Evolutionary conservation across 331 rosid species (phyloP).

Genomic region (Pyrus hybrid): DNA sequence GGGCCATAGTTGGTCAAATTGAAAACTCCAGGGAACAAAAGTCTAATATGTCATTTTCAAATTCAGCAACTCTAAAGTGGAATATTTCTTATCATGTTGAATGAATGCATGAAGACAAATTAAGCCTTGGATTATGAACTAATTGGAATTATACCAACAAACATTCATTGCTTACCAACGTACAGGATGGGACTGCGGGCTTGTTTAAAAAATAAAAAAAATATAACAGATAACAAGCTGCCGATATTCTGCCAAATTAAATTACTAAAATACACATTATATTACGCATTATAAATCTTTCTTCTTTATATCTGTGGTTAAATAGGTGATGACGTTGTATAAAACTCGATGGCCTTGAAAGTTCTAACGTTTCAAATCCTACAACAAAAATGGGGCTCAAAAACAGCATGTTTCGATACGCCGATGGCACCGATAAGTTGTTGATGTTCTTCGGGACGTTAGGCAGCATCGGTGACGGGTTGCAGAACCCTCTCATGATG

Average conservation of each 20-base stretch:
- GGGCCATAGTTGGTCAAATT: no score
- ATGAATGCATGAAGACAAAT: conserved; percentile 27
- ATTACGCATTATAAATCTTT: neutral
- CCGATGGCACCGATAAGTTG: conserved; percentile 62
- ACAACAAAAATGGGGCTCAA: conserved; percentile 36
- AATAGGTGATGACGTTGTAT: conserved; percentile 5
- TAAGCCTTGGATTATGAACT: no score
- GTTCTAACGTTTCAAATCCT: neutral
- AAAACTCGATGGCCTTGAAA: neutral
- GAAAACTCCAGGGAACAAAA: no score
- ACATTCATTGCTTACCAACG: conserved; percentile 17
- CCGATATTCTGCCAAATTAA: conserved; percentile 14
- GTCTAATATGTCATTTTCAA: no score
- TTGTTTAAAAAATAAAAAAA: neutral
- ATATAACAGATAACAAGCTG: conserved; percentile 16
- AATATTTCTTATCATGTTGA: conserved; percentile 21
- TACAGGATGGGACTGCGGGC: conserved; percentile 15
- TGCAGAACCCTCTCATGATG: conserved; percentile 77
- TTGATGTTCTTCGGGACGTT: conserved; percentile 69
- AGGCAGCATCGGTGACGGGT: conserved; percentile 84
- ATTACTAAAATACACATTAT: conserved; percentile 4
- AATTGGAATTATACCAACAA: neutral
- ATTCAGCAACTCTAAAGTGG: neutral
- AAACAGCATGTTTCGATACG: conserved; percentile 56
- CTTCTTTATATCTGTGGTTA: neutral